These are phyloP conservation scores for Solanum dulcamara DNA, from an alignment of 257 asterid species.

Conservation along the genomic window DNA sequence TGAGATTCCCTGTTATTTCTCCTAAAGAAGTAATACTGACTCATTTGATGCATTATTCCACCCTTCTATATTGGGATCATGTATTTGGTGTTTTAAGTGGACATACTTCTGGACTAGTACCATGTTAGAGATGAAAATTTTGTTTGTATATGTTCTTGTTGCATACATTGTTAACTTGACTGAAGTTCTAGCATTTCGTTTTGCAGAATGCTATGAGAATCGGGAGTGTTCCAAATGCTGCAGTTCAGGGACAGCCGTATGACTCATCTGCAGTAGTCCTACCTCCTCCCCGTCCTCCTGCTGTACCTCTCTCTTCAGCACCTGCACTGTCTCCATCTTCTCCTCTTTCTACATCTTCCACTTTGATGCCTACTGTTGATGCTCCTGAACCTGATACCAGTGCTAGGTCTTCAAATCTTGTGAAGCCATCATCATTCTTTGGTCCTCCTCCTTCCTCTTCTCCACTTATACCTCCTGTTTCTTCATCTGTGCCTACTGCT, in stretches of 20 bases:
- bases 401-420: slow-evolving; percentile 50
- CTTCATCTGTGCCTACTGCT: slow-evolving; percentile 69
- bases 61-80: background rate
- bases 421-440: slow-evolving; percentile 78
- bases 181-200: background rate
- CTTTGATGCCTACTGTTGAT: slow-evolving; percentile 50
- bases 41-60: background rate
- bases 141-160: background rate
- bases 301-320: slow-evolving; percentile 27
- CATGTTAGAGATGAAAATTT: background rate
- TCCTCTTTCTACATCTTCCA: slow-evolving; percentile 33
- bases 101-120: background rate
- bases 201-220: slow-evolving; percentile 55
- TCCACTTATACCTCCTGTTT: slow-evolving; percentile 47
- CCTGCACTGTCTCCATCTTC: slow-evolving; percentile 36
- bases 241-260: slow-evolving; percentile 39
- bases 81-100: background rate
- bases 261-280: slow-evolving; percentile 26
- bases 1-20: background rate
- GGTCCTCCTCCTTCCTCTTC: slow-evolving; percentile 57
- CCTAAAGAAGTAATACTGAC: background rate
- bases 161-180: background rate
- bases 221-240: slow-evolving; percentile 40
- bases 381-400: slow-evolving; percentile 28
- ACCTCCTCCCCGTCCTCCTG: slow-evolving; percentile 32